phyloP scores from a whole-genome alignment of 2,329 filamentous ascomycete genomes.

The Phialophora macrospora region DNA sequence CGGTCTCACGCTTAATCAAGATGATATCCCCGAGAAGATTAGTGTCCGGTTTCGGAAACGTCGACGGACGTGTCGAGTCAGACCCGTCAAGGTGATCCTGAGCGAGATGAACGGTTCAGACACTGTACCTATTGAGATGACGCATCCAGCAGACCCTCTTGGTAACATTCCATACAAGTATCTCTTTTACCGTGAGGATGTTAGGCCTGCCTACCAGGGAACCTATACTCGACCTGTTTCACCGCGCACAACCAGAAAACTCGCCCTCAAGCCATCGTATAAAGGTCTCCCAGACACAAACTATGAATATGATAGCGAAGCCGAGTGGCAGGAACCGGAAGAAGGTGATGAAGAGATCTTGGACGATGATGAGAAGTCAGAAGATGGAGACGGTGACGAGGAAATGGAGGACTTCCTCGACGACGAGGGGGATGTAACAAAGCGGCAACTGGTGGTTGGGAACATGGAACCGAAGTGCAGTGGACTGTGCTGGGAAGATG shows the following conservation, averaged over 20 bases:
- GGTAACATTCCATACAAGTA: slow-evolving; percentile 58
- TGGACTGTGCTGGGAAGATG: slow-evolving; percentile 82
- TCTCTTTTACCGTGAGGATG: slow-evolving; percentile 65
- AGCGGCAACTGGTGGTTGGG: slow-evolving; percentile 64
- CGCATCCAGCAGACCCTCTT: slow-evolving; percentile 24
- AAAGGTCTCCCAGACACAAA: slow-evolving; percentile 60
- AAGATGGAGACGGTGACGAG: slow-evolving; percentile 70
- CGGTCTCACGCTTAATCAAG: slow-evolving; percentile 21
- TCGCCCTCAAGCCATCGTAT: slow-evolving; percentile 61
- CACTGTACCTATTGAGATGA: slow-evolving; percentile 47
- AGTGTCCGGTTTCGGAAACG: slow-evolving; percentile 21
- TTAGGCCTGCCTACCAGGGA: slow-evolving; percentile 66
- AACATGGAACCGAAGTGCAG: slow-evolving; percentile 77
- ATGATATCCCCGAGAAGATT: slow-evolving; percentile 18
- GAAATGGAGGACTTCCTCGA: slow-evolving; percentile 92
- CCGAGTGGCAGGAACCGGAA: slow-evolving; percentile 70
- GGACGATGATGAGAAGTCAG: slow-evolving; percentile 67
- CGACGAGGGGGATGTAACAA: slow-evolving; percentile 74
- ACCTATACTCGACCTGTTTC: slow-evolving; percentile 61
- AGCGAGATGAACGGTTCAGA: slow-evolving; percentile 57
- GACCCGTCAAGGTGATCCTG: slow-evolving; percentile 65
- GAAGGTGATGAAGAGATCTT: slow-evolving; percentile 73
- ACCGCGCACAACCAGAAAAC: slow-evolving; percentile 47
- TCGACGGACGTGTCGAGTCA: slow-evolving; percentile 38
- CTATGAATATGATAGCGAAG: slow-evolving; percentile 71